Evolutionary conservation across 495 filamentous ascomycete species (phyloP), one percentile per base, ranked within the genome.

Genomic region (Parathielavia appendiculata): DNA sequence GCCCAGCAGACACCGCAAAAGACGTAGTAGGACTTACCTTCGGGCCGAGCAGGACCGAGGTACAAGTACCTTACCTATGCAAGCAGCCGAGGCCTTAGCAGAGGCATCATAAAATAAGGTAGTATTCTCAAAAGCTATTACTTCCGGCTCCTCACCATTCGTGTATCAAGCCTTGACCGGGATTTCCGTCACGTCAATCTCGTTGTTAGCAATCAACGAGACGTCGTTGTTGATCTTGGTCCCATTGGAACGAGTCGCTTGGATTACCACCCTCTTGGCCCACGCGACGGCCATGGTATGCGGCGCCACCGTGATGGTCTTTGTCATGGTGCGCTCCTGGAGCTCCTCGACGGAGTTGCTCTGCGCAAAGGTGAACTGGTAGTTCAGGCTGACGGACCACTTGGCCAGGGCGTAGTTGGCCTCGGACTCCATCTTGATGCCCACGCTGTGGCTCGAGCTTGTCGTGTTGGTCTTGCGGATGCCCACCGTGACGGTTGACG

Each of bases 321-420:
- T 52, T 4, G 0, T 26, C 50, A 52, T 19, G 9, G 19, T 52
- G n/a, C 36, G 20, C 38, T 39, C 50, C 50, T 52, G n/a, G 3
- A 52, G 14, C 38, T 52, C 50, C 35, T 52, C 20, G 9, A 40
- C 7, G 17, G 50, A 23, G 19, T 19, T 52, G 5, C 9, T n/a
- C 50, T 40, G 32, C 13, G 50, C 40, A 10, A 52, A 30, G 10
- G 17, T 52, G 36, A 52, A 52, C 38, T 39, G 38, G 35, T 23
- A 52, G 35, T 40, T 52, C 7, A 39, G 36, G 50, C 35, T 52
- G 17, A 52, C 35, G 12, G 50, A 52, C 50, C 50, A 50, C 47
- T 50, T 50, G 30, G 16, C n/a, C 14, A 50, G 32, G 1, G 30
- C 47, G 32, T 50, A 50, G 26, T 30, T 30, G 26, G 26, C 26